These are phyloP conservation scores for Kazachstania viticola DNA, from an alignment of 805 yeast genomes.

Conservation along the genomic window DNA sequence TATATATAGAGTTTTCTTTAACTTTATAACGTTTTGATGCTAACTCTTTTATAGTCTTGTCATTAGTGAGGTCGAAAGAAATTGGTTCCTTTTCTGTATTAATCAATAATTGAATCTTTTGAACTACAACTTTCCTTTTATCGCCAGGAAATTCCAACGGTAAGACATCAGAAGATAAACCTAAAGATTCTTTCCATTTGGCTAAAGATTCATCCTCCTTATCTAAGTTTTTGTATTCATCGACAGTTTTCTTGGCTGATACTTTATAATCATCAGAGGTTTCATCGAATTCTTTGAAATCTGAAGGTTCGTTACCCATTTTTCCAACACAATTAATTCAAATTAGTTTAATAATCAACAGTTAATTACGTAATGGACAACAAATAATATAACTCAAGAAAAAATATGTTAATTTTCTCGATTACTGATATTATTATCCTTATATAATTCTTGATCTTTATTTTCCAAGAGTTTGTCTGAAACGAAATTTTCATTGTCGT, in stretches of 20 bases:
- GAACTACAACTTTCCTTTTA: constrained; percentile 63
- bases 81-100: constrained; percentile 57
- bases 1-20: constrained; percentile 68
- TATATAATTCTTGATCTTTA: too few species aligned
- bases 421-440: too few species aligned
- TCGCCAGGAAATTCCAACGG: constrained; percentile 60
- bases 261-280: constrained; percentile 23
- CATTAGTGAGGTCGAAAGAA: constrained; percentile 54
- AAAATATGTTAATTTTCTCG: too few species aligned
- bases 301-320: too few species aligned
- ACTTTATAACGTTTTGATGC: constrained; percentile 60
- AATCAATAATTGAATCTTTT: constrained; percentile 61
- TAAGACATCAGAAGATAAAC: constrained; percentile 50
- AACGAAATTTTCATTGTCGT: too few species aligned
- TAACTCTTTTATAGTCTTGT: constrained; percentile 42
- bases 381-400: too few species aligned
- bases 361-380: too few species aligned
- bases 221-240: constrained; percentile 71
- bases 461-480: too few species aligned
- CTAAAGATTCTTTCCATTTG: constrained; percentile 86
- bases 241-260: constrained; percentile 59
- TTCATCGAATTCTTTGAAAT: constrained; percentile 19
- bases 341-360: too few species aligned
- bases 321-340: too few species aligned
- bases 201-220: constrained; percentile 84